Base-by-base conservation (phyloP, 495 filamentous ascomycete species). In the Penicillium bovifimosum region DNA sequence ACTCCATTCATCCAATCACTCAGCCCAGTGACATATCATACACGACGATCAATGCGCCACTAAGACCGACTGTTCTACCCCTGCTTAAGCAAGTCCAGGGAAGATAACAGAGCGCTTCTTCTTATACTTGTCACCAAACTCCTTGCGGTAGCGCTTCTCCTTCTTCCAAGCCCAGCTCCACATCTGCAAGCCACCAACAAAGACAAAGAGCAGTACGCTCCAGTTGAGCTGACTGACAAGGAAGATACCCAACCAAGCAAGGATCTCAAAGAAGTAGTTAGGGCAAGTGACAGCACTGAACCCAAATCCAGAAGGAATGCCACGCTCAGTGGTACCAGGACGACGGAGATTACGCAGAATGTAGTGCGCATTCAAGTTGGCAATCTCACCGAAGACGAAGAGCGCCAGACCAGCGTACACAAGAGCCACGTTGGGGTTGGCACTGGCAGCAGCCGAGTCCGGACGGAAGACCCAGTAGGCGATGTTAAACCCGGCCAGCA, bases 201-300 rank as follows among this genome's bases (percentile, higher is more conserved):
- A 62, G 40, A 84, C 76, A 64, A 96, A 97, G 17, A 95, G 40
- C 8, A 82, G 67, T 1, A 88, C 84, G 49, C 83, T 82, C 75
- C 80, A 85, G 70, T 85, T 95, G 69, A 88, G 78, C 46, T 79
- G 82, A 54, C 85, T 87, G 18, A 95, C 64, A 40, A 91, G 70
- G 65, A 72, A 76, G 13, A 97, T 75, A 38, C 88, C 90, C 14
- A 86, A 46, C 93, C 93, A 98, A 1, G 89, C 80, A 33, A 93
- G 57, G 10, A 85, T 78, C 77, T 98, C 93, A 62, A 96, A 98
- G 72, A 91, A 80, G 72, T 98, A 98, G 76, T 98, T 98, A 18
- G 93, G 93, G 78, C 90, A 95, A 10, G 93, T 98, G 35, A 97
- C 93, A 34, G 81, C 60, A 61, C 71, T 75, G 72, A 96, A 96